Base-by-base conservation (phyloP, 2,329 filamentous ascomycete genomes). In the Cadophora gregata region DNA sequence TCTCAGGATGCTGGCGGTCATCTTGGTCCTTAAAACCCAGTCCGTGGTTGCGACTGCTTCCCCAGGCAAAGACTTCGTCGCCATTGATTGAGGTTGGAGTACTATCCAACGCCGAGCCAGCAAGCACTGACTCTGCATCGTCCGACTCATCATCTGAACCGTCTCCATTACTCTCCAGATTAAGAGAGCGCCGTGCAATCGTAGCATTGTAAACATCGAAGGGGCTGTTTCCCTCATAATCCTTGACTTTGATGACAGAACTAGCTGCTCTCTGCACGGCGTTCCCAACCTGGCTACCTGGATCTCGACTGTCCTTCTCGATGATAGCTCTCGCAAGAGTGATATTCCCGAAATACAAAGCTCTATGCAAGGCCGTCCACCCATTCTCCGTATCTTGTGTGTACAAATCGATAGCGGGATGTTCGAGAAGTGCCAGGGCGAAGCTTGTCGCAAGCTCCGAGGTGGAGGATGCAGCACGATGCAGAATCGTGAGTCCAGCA, bases 1-100 rank as follows among this genome's bases (percentile, higher is more conserved):
- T 90, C 77, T 98, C 96, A 0, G 96, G 96, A 74, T 91, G 97
- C 70, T 98, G 94, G 3, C 96, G 89, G 76, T 99, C 95, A 77
- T 97, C 93, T 74, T 96, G 91, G 76, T 99, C 94, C n/a, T 94
- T 94, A 67, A 98, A 90, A 1, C 96, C 96, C 25, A 99, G 85
- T 0, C 92, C 96, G 10, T 97, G 80, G 73, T 99, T 99, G 76
- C 96, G 96, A 80, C 97, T 99, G 79, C 94, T 98, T 59, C 96
- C 96, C 79, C 98, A 97, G 0, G 93, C 90, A 75, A 93, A 98
- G 0, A 97, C 81, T 76, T 99, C 96, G 74, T 97, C 93, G 9
- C 93, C 95, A 25, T 82, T 78, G 29, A 90, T 72, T 29, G 63
- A 67, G 24, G 45, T 59, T 33, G 65, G 66, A 38, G 36, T 36